phyloP scores from a whole-genome alignment of 306 rosid genomes.

The Styphnolobium japonicum region DNA sequence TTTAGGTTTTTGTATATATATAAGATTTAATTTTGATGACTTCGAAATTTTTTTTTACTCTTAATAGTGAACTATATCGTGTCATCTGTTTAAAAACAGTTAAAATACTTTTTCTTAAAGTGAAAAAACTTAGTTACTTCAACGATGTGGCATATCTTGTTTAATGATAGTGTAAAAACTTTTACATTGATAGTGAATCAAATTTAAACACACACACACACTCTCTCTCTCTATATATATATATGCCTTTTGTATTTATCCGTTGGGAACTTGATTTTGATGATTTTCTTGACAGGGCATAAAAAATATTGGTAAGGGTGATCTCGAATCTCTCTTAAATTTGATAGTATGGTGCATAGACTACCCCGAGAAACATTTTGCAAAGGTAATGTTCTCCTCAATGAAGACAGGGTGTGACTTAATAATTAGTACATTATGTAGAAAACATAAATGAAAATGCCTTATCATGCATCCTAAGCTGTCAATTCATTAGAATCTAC shows the following conservation, averaged over 20 bases:
- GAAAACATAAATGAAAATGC: background rate
- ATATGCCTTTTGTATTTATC: background rate
- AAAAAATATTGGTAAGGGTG: constrained; percentile 49
- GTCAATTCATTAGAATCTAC: background rate
- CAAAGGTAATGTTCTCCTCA: constrained; percentile 54
- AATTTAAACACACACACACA: background rate
- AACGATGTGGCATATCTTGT: background rate
- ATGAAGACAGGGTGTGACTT: background rate
- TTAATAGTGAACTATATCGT: background rate
- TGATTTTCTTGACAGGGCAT: constrained; percentile 56
- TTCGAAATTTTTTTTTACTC: background rate
- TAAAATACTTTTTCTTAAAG: background rate
- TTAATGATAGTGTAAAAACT: background rate
- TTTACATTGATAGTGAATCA: background rate
- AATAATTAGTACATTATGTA: background rate
- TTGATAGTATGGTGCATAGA: constrained; percentile 60
- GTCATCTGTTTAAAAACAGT: background rate
- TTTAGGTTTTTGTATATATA: background rate
- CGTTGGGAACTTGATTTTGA: background rate
- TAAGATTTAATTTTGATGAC: background rate
- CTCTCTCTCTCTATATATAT: background rate
- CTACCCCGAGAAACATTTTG: constrained; percentile 82
- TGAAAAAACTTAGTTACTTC: background rate
- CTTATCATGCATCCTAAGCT: background rate
- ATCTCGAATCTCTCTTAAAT: constrained; percentile 53